Percentiles rank a stretch among this genome's conserved stretches.
These are phyloP conservation scores for Colletotrichum sansevieriae DNA, from an alignment of 2,329 filamentous ascomycete species.

Conservation along the genomic window DNA sequence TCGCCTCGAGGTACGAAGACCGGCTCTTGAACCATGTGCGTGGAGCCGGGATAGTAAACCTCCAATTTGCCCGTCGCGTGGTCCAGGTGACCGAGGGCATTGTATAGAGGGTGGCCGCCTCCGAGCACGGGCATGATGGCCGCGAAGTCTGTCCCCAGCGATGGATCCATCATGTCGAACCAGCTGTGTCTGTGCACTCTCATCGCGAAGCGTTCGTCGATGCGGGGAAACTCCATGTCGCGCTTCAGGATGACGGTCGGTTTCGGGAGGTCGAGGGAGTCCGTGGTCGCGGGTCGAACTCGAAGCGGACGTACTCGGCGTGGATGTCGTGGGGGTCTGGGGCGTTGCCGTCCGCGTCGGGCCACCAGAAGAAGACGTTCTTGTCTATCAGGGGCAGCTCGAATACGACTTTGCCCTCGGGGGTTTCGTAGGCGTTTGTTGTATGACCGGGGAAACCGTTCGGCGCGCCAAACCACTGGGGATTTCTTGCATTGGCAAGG, in stretches of 20 bases:
- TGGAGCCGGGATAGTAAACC: constrained; percentile 51
- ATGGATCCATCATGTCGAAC: constrained; percentile 36
- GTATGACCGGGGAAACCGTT: constrained; percentile 53
- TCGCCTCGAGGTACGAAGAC: constrained; percentile 55
- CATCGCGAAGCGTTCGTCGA: constrained; percentile 26
- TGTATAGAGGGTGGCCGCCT: constrained; percentile 47
- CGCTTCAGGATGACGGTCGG: constrained; percentile 24
- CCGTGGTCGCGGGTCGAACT: constrained; percentile 25
- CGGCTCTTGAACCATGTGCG: constrained; percentile 57
- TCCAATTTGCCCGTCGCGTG: constrained; percentile 45
- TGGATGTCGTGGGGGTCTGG: constrained; percentile 48
- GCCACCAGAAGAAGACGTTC: constrained; percentile 59
- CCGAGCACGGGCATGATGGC: constrained; percentile 41
- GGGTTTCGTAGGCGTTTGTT: constrained; percentile 53
- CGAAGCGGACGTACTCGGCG: constrained; percentile 42
- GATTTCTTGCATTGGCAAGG: neutral
- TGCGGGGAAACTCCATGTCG: constrained; percentile 37
- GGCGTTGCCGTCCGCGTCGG: constrained; percentile 51
- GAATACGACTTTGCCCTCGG: constrained; percentile 48
- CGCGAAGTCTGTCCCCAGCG: constrained; percentile 31
- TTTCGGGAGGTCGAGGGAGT: constrained; percentile 26
- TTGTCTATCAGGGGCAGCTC: constrained; percentile 53
- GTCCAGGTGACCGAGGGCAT: constrained; percentile 51
- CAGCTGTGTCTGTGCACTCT: constrained; percentile 30
- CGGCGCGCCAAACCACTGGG: constrained; percentile 54